Percentiles rank a stretch among this genome's conserved stretches.
phyloP scores from a whole-genome alignment of 192 early-diverging fungal genomes.

The Piromyces finnis region DNA sequence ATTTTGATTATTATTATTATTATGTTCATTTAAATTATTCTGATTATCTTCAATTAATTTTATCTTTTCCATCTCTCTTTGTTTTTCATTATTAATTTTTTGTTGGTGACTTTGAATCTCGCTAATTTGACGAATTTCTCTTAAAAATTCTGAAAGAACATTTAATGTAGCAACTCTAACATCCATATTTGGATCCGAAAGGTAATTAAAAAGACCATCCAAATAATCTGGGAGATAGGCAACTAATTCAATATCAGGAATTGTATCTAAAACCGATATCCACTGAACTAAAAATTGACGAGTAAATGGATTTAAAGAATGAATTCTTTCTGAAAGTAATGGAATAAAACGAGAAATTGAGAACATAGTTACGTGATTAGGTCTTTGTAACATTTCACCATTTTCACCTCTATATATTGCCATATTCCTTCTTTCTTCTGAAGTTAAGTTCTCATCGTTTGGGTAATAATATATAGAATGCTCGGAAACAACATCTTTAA shows the following conservation, averaged over 20 bases:
- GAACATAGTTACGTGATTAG: slow-evolving; percentile 27
- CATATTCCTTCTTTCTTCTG: neutral
- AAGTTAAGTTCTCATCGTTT: slow-evolving; percentile 2
- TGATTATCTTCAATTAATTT: neutral
- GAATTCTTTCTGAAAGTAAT: slow-evolving; percentile 76
- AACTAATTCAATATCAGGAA: slow-evolving; percentile 87
- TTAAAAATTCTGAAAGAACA: slow-evolving; percentile 74
- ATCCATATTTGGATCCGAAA: slow-evolving; percentile 79
- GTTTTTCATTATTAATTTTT: neutral
- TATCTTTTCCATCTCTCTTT: neutral
- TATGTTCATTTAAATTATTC: neutral
- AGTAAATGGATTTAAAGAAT: slow-evolving; percentile 73
- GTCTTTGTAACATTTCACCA: neutral
- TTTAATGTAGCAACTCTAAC: slow-evolving; percentile 65
- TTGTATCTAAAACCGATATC: slow-evolving; percentile 76
- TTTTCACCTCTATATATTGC: neutral
- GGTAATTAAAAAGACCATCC: slow-evolving; percentile 73
- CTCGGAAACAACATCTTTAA: slow-evolving; percentile 95
- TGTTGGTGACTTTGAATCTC: slow-evolving; percentile 29
- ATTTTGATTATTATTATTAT: neutral
- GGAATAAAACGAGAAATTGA: slow-evolving; percentile 88
- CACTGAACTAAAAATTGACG: slow-evolving; percentile 89
- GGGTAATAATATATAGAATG: slow-evolving; percentile 57
- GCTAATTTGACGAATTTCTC: slow-evolving; percentile 63
- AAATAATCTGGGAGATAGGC: slow-evolving; percentile 83